Base-by-base conservation (phyloP, 805 yeast genomes). In the Grigorovia transvaalensis region DNA sequence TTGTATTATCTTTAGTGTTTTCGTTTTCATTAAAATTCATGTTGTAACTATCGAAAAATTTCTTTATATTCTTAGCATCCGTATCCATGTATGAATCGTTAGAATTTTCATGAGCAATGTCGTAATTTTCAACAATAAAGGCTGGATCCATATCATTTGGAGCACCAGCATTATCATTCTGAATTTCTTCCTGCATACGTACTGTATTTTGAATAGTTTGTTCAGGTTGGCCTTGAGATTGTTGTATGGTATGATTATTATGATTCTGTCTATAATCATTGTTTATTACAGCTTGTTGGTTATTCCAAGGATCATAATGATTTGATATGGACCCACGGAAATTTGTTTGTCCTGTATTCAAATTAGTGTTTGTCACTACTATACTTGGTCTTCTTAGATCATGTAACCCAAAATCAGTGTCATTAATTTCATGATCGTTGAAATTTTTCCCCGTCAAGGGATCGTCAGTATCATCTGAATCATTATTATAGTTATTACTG, bases 291-390 rank as follows among this genome's bases (percentile, higher is more conserved):
- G n/a, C 29, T 4, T 44, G 20, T 1, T 5, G 33, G 12, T 23
- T 43, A 27, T 50, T 62, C 68, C 68, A 63, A 44, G 60, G 56
- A 51, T 65, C 65, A 11, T 60, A 51, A 19, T 56, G 51, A 44
- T 63, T 60, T 15, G 69, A 65, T 19, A 65, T 64, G 11, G 68
- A 63, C n/a, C 58, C 59, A 20, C 68, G 54, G 4, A 57, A 52
- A 20, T 53, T 57, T 1, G 58, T 54, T 1, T 57, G 48, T 47
- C 45, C 49, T 11, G 19, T 11, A 15, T 49, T 51, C 2, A 35
- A 11, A 35, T 54, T 51, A 6, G 56, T 47, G 9, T 51, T 52
- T 17, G 38, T 17, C 11, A 60, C 50, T 6, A 59, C 59, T 17
- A 57, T 61, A 50, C 63, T 59, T 35, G 54, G 57, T 46, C 67